phyloP scores from a whole-genome alignment of 2,329 filamentous ascomycete genomes.

The Tetracladium maxilliforme region DNA sequence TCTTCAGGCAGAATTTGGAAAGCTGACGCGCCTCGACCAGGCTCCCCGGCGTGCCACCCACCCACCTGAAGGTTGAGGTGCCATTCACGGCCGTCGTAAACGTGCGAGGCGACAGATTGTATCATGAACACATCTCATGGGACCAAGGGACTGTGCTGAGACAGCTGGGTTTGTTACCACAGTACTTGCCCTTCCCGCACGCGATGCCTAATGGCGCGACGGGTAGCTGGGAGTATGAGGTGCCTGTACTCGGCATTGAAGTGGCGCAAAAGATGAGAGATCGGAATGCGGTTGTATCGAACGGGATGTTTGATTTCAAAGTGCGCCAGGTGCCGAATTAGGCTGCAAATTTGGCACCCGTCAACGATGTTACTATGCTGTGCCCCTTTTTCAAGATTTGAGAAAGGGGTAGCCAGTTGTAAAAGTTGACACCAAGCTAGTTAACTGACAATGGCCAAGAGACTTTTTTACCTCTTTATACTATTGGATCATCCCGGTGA shows the following conservation, averaged over 20 bases:
- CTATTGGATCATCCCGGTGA: too few relatives aligned
- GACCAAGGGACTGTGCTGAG: conserved; percentile 48
- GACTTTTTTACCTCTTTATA: too few relatives aligned
- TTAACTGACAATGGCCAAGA: too few relatives aligned
- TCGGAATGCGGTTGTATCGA: conserved; percentile 29
- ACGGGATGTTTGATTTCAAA: conserved; percentile 32
- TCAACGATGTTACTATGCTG: too few relatives aligned
- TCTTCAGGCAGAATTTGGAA: conserved; percentile 1
- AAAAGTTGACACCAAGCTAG: too few relatives aligned
- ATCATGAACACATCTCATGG: conserved; percentile 59
- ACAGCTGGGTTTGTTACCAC: conserved; percentile 47
- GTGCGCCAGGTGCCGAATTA: too few relatives aligned
- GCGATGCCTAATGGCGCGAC: conserved; percentile 22
- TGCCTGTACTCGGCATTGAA: conserved; percentile 32
- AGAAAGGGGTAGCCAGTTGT: too few relatives aligned
- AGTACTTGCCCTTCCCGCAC: conserved; percentile 51
- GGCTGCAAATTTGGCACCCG: too few relatives aligned
- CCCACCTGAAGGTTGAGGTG: conserved; percentile 34
- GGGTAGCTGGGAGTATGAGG: conserved; percentile 23
- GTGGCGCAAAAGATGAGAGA: conserved; percentile 32
- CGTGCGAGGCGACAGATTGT: conserved; percentile 51
- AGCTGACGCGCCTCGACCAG: conserved; percentile 13
- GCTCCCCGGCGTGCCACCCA: conserved; percentile 43
- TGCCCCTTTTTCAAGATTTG: too few relatives aligned
- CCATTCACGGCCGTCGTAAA: conserved; percentile 53